These are phyloP conservation scores for Paramecium biaurelia DNA, from an alignment of 73 alveolate species.

Conservation along the genomic window DNA sequence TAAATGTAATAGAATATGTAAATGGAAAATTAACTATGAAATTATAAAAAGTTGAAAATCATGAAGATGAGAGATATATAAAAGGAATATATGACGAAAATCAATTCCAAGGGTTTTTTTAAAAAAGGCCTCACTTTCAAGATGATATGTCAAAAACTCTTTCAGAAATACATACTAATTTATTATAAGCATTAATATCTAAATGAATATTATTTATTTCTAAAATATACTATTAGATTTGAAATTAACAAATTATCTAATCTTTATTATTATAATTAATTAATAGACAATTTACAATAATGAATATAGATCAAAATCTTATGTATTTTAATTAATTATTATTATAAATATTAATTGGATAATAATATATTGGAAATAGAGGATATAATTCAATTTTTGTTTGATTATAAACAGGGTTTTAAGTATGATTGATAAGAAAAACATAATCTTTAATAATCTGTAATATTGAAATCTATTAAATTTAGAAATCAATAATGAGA, in stretches of 20 bases:
- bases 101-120: neutral
- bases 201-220: neutral
- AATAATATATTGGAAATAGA: no score
- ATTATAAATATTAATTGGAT: no score
- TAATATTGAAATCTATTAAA: no score
- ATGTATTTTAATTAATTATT: no score
- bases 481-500: neutral
- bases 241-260: neutral
- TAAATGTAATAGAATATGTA: neutral
- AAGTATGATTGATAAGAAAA: no score
- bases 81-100: neutral
- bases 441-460: no score
- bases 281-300: no score
- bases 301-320: no score
- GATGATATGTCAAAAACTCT: neutral
- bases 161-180: neutral
- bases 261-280: neutral
- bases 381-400: no score
- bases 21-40: neutral
- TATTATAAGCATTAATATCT: neutral
- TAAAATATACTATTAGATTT: neutral
- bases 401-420: no score
- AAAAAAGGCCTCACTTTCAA: constrained; percentile 10
- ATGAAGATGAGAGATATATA: constrained; percentile 29
- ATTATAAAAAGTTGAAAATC: neutral